phyloP scores from a whole-genome alignment of 768 basidiomycete genomes.

The Leccinellum luteum region DNA sequence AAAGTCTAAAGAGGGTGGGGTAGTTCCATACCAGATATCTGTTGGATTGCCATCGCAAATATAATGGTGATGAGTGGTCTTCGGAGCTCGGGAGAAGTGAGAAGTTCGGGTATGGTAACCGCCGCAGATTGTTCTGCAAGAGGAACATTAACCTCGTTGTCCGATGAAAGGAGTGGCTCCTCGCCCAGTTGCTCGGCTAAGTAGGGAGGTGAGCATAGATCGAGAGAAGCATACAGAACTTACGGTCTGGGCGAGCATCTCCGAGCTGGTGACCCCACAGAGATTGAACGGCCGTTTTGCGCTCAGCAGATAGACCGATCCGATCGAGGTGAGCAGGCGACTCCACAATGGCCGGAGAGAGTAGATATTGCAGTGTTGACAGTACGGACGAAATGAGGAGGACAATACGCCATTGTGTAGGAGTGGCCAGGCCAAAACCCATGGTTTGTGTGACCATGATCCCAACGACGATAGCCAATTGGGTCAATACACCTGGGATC shows the following conservation, averaged over 20 bases:
- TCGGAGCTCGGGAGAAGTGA: slow-evolving; percentile 52
- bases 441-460: slow-evolving; percentile 84
- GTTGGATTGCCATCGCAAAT: slow-evolving; percentile 74
- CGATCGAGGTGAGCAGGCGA: slow-evolving; percentile 67
- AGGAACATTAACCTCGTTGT: slow-evolving; percentile 14
- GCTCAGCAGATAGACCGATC: slow-evolving; percentile 48
- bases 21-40: slow-evolving; percentile 59
- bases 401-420: slow-evolving; percentile 67
- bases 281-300: slow-evolving; percentile 40
- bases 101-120: slow-evolving; percentile 53
- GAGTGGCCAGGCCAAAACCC: slow-evolving; percentile 69
- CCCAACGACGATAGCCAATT: slow-evolving; percentile 79
- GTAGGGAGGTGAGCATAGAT: slow-evolving; percentile 2
- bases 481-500: slow-evolving; percentile 68
- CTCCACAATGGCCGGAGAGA: slow-evolving; percentile 57
- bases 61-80: slow-evolving; percentile 64
- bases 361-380: slow-evolving; percentile 55
- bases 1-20: slow-evolving; percentile 1
- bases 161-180: slow-evolving; percentile 24
- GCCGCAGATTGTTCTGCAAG: slow-evolving; percentile 26
- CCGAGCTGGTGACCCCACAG: slow-evolving; percentile 51
- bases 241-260: slow-evolving; percentile 26
- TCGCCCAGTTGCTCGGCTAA: slow-evolving; percentile 27
- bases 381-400: slow-evolving; percentile 58
- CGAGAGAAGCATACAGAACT: slow-evolving; percentile 5